phyloP scores from a whole-genome alignment of 2,329 filamentous ascomycete genomes.

The Exophiala dermatitidis region DNA sequence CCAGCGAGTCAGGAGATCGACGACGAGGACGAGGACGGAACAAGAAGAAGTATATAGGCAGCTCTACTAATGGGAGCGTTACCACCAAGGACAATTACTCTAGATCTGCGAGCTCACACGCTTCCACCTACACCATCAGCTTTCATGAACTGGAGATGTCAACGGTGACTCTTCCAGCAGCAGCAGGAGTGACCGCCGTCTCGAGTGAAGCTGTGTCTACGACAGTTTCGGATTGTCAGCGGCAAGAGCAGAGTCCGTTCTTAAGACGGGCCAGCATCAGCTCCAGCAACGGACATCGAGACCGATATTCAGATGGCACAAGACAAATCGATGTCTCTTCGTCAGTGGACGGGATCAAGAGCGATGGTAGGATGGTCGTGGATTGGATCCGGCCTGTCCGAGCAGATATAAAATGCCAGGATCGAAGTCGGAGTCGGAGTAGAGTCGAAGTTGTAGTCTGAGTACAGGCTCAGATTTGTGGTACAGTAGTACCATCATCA shows the following conservation, averaged over 20 bases:
- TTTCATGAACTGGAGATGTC: no score
- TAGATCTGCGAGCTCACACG: not conserved
- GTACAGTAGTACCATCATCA: not conserved
- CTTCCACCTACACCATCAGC: no score
- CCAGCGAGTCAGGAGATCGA: not conserved
- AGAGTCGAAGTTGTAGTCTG: not conserved
- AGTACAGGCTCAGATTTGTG: not conserved
- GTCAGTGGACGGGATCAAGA: slow-evolving; percentile 12
- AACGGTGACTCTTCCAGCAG: no score
- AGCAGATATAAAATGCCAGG: not conserved
- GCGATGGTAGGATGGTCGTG: slow-evolving; percentile 17
- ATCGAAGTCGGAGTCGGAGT: not conserved
- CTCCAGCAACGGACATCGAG: slow-evolving; percentile 1
- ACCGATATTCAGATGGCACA: slow-evolving; percentile 17
- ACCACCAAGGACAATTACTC: not conserved
- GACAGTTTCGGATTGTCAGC: no score
- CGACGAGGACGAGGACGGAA: not conserved
- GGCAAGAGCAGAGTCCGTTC: not conserved
- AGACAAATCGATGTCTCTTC: slow-evolving; percentile 4
- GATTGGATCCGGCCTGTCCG: slow-evolving; percentile 19
- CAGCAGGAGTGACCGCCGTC: no score
- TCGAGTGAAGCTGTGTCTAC: no score
- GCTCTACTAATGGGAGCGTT: not conserved
- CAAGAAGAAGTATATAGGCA: not conserved
- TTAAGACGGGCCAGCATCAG: not conserved